Base-by-base conservation (phyloP, 495 filamentous ascomycete species). In the Tuber brumale region DNA sequence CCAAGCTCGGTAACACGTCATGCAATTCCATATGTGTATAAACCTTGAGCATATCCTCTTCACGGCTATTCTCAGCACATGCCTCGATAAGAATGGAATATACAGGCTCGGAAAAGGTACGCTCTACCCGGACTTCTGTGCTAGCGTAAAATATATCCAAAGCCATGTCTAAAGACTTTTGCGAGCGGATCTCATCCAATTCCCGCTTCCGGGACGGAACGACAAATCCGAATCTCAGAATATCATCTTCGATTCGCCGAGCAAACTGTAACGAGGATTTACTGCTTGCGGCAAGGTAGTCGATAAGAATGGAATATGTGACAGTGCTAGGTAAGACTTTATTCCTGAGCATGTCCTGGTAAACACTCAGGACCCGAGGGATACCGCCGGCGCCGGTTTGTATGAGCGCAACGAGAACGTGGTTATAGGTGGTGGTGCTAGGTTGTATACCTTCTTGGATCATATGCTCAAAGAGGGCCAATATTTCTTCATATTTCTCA, bases 341-440 rank as follows among this genome's bases (percentile, higher is more conserved):
- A 70, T 94, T 92, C 76, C 92, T 89, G 79, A 97, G 91, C 95
- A 99, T 97, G 83, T 97, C 93, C 66, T 93, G 91, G 85, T 98
- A 98, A 75, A 98, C 91, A 87, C 94, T 94, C 71, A 98, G 88
- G 9, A 93, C 94, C 85, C 97, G 97, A 70, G 92, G 89, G 70
- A 82, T 78, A n/a, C 78, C 73, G 31, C 48, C 23, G 2, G 80
- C 43, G 23, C 74, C 75, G 57, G 74, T 74, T 43, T 79, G 71
- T 39, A 97, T 91, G 16, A 94, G 88, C 42, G 96, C 93, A 79
- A 90, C 87, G 61, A 99, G 86, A 66, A 98, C 86, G 48, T 92
- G 92, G 85, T 97, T 97, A 86, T 98, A 99, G 27, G 95, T 92
- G 31, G 89, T 86, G 44, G 94, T 89, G 5, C 89, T 93, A 23